Evolutionary conservation across 441 rosid species (phyloP), one percentile per base, ranked within the genome.

Genomic region (Kokia cookei): DNA sequence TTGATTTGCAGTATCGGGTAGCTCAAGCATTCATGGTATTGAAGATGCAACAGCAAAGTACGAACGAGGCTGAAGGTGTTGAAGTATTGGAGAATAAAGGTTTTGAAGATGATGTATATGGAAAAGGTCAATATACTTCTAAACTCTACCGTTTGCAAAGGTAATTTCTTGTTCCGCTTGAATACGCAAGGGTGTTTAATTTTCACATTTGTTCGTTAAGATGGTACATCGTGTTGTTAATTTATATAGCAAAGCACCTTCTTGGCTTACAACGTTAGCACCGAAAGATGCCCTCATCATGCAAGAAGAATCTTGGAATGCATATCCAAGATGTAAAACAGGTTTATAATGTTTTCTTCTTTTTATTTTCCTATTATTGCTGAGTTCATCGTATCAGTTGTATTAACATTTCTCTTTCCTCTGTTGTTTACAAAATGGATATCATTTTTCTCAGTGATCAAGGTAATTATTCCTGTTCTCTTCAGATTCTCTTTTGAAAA

Each of bases 231-330:
- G 37, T 32, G 37, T 4, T 32, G 6, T 32, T 72, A 57, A 53
- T 69, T 50, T 78, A 73, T 84, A 75, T 84, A 90, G 94, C 84
- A 90, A 88, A 85, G 92, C 83, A 12, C 94, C 94, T 42, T 47
- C 86, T 77, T 90, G 94, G 94, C 81, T 90, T 59, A 81, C 85
- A 60, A 58, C 88, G 72, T 71, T 90, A 79, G 92, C 94, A 8
- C 90, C 92, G 0, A 73, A 85, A 47, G 89, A 90, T 69, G 90
- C 92, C 71, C 94, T 90, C 24, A 50, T 88, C 74, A 77, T 90
- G 88, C 82, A 86, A 65, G 94, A 90, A 82, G 92, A 90, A 76
- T 88, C 94, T 9, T 88, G 94, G 94, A 88, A 88, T 80, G 86
- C 92, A 27, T 90, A 84, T 69, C 94, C 92, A 24, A 85, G 87